A percentile compares a stretch with the other conserved stretches of the same genome.
These are phyloP conservation scores for Fagopyrum tataricum DNA, from an alignment of 148 eudicot species.

Conservation along the genomic window DNA sequence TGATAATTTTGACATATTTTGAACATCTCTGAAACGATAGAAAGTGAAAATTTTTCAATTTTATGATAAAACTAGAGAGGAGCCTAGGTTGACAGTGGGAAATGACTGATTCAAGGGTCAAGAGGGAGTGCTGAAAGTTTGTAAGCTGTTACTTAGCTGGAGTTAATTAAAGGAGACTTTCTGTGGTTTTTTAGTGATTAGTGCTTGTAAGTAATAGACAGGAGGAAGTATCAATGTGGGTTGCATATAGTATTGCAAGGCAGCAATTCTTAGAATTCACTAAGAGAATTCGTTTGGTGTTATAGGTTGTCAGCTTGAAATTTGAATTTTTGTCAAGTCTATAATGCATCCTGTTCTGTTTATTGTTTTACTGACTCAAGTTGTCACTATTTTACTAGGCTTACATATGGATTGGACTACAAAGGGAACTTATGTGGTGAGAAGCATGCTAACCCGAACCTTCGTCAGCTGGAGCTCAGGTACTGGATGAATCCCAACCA, in stretches of 20 bases:
- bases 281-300: not conserved
- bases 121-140: not conserved
- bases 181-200: not conserved
- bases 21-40: not conserved
- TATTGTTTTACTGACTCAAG: constrained; percentile 7
- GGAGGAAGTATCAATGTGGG: not conserved
- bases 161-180: not conserved
- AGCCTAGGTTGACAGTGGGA: not conserved
- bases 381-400: constrained; percentile 34
- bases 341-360: not conserved
- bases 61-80: not conserved
- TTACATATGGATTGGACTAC: constrained; percentile 81
- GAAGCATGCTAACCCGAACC: constrained; percentile 61
- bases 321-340: not conserved
- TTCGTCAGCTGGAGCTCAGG: constrained; percentile 69
- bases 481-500: constrained; percentile 95
- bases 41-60: not conserved
- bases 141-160: not conserved
- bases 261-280: not conserved
- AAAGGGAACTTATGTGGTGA: constrained; percentile 93
- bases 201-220: not conserved
- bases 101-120: not conserved
- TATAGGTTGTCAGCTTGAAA: not conserved
- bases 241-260: not conserved
- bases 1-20: not conserved